These are phyloP conservation scores for Penicillium vulpinum DNA, from an alignment of 2,329 filamentous ascomycete species.

Conservation along the genomic window DNA sequence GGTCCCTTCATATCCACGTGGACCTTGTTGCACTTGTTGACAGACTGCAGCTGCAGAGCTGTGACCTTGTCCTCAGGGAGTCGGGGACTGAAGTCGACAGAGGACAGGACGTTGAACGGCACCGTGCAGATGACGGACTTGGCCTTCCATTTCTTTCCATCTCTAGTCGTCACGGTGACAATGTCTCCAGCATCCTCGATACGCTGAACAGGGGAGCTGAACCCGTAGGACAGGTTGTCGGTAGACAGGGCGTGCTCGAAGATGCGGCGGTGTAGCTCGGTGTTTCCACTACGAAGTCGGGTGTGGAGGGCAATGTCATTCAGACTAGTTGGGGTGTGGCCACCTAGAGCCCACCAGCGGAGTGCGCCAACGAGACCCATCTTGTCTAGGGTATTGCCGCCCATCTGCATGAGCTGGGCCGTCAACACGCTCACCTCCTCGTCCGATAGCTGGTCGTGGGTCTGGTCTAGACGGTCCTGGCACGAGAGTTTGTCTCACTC, in stretches of 20 bases:
- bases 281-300: not conserved
- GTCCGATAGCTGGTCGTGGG: not conserved
- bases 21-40: not conserved
- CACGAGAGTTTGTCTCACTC: constrained; percentile 20
- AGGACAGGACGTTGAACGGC: not conserved
- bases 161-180: not conserved
- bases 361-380: constrained; percentile 31
- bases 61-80: not conserved
- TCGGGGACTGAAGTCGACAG: not conserved
- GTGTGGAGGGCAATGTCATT: constrained; percentile 19
- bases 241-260: not conserved
- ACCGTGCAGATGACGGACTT: not conserved
- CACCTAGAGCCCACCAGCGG: constrained; percentile 33
- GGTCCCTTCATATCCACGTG: not conserved
- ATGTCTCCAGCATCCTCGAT: not conserved
- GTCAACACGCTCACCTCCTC: not conserved
- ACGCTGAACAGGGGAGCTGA: not conserved
- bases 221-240: not conserved
- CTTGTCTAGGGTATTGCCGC: constrained; percentile 11
- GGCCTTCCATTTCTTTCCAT: not conserved
- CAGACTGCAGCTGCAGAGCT: not conserved
- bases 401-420: constrained; percentile 13
- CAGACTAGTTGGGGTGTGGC: constrained; percentile 22
- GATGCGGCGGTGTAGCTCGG: not conserved
- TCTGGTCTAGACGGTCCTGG: constrained; percentile 30